Base-by-base conservation (phyloP, 164 flowering plant species). In the Echeveria elegans region DNA sequence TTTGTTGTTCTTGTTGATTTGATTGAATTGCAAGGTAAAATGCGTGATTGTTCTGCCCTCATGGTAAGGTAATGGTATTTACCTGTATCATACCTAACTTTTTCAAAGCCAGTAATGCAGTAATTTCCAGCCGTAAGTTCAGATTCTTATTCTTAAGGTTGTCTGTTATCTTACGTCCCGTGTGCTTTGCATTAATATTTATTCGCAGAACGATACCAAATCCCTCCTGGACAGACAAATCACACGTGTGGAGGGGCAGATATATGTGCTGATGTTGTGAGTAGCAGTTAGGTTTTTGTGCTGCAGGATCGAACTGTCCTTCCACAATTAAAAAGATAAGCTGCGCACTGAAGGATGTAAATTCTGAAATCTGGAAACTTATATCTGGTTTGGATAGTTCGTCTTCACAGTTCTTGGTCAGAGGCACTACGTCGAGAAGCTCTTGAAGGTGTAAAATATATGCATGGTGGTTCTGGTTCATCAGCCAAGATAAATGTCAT, bases 71-170 rank as follows among this genome's bases (percentile, higher is more conserved):
- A n/a, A n/a, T n/a, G n/a, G n/a, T n/a, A n/a, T n/a, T n/a, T n/a
- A n/a, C n/a, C n/a, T n/a, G n/a, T n/a, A n/a, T n/a, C n/a, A n/a
- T n/a, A n/a, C n/a, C n/a, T n/a, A n/a, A n/a, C n/a, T n/a, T n/a
- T n/a, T n/a, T n/a, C n/a, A n/a, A n/a, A n/a, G n/a, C n/a, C n/a
- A n/a, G n/a, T n/a, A n/a, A n/a, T n/a, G n/a, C n/a, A n/a, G n/a
- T n/a, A n/a, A n/a, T 32, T 95, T 97, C 71, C 90, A 89, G 21
- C 99, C 99, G 99, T 95, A 85, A 88, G 97, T 86, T 69, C 53
- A 21, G 31, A 63, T 66, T 72, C 70, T 64, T 47, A 28, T 69
- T 31, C 37, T 69, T 37, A 52, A 52, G 66, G 40, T 28, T 62
- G 19, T 36, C 9, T 59, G 0, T 36, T 63, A 21, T 38, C 41